phyloP scores from a whole-genome alignment of 1,284 basidiomycete genomes.

The Termitomyces sp. region DNA sequence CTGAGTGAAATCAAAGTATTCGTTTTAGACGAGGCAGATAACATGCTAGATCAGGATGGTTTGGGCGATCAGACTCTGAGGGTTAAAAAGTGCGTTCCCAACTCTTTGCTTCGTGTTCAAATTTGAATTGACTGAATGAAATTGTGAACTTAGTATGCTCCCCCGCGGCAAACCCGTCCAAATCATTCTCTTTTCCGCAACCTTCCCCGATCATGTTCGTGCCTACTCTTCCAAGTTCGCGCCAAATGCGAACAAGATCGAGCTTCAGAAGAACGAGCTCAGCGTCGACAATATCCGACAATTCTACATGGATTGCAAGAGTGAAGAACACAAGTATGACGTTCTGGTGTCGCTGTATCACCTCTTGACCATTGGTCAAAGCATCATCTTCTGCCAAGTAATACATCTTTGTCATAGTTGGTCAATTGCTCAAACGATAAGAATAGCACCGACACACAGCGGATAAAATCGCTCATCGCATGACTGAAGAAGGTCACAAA shows the following conservation, averaged over 20 bases:
- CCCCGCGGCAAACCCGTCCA: conserved; percentile 62
- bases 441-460: conserved; percentile 85
- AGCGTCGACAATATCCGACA: conserved; percentile 95
- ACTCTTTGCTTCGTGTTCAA: conserved; percentile 7
- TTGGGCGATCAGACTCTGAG: conserved; percentile 94
- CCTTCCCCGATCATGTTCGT: conserved; percentile 93
- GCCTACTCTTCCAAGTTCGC: conserved; percentile 89
- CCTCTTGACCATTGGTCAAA: conserved; percentile 91
- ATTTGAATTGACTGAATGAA: neutral
- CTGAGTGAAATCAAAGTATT: conserved; percentile 84
- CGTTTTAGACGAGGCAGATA: conserved; percentile 97
- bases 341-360: conserved; percentile 90
- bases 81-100: conserved; percentile 80
- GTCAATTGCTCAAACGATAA: conserved; percentile 2
- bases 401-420: conserved; percentile 6
- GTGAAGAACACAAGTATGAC: conserved; percentile 93
- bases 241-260: conserved; percentile 94
- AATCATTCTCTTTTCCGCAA: conserved; percentile 96
- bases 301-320: conserved; percentile 93
- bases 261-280: conserved; percentile 91
- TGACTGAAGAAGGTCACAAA: conserved; percentile 93
- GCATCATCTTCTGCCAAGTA: conserved; percentile 94
- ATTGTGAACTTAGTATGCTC: conserved; percentile 48
- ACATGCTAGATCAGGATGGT: conserved; percentile 96
- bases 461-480: conserved; percentile 86